Evolutionary conservation across 768 basidiomycete species (phyloP).

Genomic region (Amanita fuliginea): DNA sequence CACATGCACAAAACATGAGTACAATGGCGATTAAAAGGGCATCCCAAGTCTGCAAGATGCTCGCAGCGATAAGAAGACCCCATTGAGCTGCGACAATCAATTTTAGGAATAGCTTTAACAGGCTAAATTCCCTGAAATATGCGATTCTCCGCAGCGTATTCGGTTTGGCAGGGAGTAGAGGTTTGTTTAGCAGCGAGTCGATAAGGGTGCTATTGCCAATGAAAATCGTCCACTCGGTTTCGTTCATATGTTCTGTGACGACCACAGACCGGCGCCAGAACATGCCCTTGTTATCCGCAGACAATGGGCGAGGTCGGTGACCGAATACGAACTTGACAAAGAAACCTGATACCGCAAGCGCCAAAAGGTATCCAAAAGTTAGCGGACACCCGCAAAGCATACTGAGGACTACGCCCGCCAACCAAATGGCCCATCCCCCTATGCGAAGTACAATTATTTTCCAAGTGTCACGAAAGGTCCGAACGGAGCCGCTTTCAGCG

Average conservation of each 20-base stretch:
- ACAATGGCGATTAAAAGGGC: neutral
- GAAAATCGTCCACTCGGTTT: neutral
- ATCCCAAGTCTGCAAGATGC: neutral
- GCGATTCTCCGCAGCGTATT: too few relatives aligned
- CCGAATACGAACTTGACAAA: neutral
- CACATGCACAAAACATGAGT: neutral
- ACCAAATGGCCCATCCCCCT: too few relatives aligned
- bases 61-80: neutral
- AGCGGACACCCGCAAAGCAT: neutral
- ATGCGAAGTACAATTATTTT: too few relatives aligned
- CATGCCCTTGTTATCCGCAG: neutral
- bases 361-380: neutral
- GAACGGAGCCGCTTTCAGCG: too few relatives aligned
- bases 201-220: neutral
- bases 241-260: neutral
- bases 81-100: neutral
- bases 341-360: neutral
- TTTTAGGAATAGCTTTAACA: too few relatives aligned
- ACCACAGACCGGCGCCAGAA: neutral
- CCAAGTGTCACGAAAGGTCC: too few relatives aligned
- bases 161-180: neutral
- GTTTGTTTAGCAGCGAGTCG: neutral
- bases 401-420: neutral
- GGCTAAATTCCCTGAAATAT: too few relatives aligned
- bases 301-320: neutral